These are phyloP conservation scores for Candida piceae DNA, from an alignment of 805 yeast species.

Conservation along the genomic window DNA sequence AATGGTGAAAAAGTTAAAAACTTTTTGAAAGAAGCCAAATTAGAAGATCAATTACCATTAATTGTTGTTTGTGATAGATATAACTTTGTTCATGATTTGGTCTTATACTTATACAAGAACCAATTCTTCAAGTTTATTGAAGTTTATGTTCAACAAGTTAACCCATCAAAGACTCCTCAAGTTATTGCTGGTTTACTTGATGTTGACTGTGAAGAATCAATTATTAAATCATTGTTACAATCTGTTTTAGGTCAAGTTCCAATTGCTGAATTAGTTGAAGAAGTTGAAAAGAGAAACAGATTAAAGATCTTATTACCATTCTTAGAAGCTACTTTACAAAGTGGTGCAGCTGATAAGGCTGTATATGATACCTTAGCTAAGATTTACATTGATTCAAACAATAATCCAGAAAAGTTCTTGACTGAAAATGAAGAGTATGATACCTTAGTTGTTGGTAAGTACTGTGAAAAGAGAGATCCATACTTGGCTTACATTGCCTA, in stretches of 20 bases:
- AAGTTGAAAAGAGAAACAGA: constrained; percentile 95
- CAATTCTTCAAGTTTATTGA: constrained; percentile 95
- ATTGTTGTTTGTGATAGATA: constrained; percentile 94
- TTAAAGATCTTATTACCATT: constrained; percentile 88
- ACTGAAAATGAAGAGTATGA: constrained; percentile 87
- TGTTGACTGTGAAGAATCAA: constrained; percentile 92
- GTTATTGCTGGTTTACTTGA: constrained; percentile 94
- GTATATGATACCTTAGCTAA: constrained; percentile 93
- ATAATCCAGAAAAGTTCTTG: constrained; percentile 94
- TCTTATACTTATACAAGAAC: constrained; percentile 89
- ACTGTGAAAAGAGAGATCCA: constrained; percentile 99
- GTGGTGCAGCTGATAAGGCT: constrained; percentile 85
- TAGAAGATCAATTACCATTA: constrained; percentile 93
- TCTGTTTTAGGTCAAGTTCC: constrained; percentile 95
- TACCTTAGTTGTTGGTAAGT: constrained; percentile 92
- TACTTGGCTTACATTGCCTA: constrained; percentile 96
- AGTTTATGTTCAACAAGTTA: constrained; percentile 96
- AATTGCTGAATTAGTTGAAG: constrained; percentile 78
- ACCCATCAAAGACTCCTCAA: constrained; percentile 92
- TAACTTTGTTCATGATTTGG: constrained; percentile 87
- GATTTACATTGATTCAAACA: constrained; percentile 95
- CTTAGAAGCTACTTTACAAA: constrained; percentile 79
- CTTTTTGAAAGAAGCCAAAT: constrained; percentile 87
- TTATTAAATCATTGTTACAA: constrained; percentile 72
- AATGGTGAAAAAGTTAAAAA: constrained; percentile 97